These are phyloP conservation scores for Huntiella moniliformis DNA, from an alignment of 2,329 filamentous ascomycete genomes.

Conservation along the genomic window DNA sequence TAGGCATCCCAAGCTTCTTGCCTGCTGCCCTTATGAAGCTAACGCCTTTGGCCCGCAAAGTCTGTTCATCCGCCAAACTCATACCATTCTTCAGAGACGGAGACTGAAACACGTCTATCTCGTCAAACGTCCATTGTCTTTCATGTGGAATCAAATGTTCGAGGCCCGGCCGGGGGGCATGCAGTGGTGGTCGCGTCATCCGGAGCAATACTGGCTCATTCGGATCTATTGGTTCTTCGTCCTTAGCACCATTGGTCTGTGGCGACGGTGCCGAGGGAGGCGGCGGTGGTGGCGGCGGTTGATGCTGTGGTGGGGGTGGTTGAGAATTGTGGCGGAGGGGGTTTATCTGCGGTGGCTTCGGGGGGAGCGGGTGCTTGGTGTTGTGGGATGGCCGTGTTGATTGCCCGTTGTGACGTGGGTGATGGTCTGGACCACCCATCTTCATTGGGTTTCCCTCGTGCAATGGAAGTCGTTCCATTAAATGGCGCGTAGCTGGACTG, in stretches of 20 bases:
- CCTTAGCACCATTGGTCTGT: no score
- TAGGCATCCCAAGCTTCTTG: slow-evolving; percentile 77
- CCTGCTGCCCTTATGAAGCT: slow-evolving; percentile 94
- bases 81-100: slow-evolving; percentile 77
- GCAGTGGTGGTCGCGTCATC: no score
- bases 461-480: no score
- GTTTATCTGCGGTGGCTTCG: not conserved
- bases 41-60: slow-evolving; percentile 72
- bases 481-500: no score
- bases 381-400: not conserved
- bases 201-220: no score
- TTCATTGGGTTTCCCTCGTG: no score
- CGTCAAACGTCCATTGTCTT: slow-evolving; percentile 72
- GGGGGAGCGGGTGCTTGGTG: not conserved
- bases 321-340: not conserved
- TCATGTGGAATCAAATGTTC: no score
- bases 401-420: not conserved
- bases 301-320: not conserved
- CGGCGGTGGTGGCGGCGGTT: not conserved
- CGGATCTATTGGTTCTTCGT: no score
- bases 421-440: not conserved
- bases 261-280: no score
- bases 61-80: slow-evolving; percentile 54
- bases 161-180: no score
- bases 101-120: slow-evolving; percentile 62